Evolutionary conservation across 2,329 filamentous ascomycete species (phyloP), one percentile per base, ranked within the genome.

Genomic region (Fusarium praegraminearum): DNA sequence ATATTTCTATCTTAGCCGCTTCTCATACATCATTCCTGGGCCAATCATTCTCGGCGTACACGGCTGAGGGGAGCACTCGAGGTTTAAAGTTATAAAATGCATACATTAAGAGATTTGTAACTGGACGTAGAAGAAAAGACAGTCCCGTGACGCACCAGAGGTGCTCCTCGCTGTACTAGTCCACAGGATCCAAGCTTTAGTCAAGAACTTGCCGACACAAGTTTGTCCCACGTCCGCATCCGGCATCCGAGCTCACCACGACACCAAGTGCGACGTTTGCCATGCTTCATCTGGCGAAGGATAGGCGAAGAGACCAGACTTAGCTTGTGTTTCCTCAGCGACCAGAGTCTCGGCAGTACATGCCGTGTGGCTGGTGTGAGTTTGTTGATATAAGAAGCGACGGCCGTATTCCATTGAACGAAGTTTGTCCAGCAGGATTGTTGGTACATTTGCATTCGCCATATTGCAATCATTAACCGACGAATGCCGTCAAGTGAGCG

Each of bases 261-360:
- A 9, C 32, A 28, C 52, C 26, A 53, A 8, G 49, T 68, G 22
- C 53, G 18, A 68, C 49, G 43, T 30, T 43, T 49, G 11, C 35
- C 49, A 49, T 68, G 64, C 64, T 68, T 68, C 64, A 68, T 68
- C 24, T 68, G 49, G 64, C 53, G 58, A 68, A 58, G 24, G 5
- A 53, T 58, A 58, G 43, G 47, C 65, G 52, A 67, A 26, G 33
- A 12, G 20, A 15, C 8, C 32, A 24, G 4, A 40, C 38, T n/a
- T 28, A 18, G 1, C 18, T 12, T 9, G 10, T 22, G 62, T 61
- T 66, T 61, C 62, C 54, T 30, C 15, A 33, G 26, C 26, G 58
- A 62, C 57, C 16, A 15, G n/a, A 30, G 3, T 38, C 28, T 35
- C 13, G 18, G 15, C 35, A 16, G 18, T 9, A 10, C 13, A 49